phyloP scores from a whole-genome alignment of 352 stramenopile genomes.

The Pythium inflatum region DNA sequence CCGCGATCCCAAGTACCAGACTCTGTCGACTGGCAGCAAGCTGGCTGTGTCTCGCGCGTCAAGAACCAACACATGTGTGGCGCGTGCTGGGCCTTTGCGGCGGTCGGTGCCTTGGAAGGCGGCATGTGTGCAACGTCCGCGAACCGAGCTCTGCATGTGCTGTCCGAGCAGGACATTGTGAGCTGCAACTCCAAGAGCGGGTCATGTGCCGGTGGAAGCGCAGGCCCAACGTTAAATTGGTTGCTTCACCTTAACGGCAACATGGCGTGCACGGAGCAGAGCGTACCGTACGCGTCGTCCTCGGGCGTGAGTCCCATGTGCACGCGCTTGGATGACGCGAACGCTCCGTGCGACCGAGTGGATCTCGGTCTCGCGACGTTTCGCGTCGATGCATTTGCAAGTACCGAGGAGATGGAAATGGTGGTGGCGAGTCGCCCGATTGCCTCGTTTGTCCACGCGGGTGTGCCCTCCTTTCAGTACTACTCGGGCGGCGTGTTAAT shows the following conservation, averaged over 20 bases:
- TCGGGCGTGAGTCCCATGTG: conserved; percentile 92
- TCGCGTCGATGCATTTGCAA: conserved; percentile 92
- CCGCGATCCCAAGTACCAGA: no score
- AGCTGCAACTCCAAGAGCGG: conserved; percentile 97
- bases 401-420: conserved; percentile 94
- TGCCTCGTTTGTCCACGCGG: no score
- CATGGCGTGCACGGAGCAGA: conserved; percentile 97
- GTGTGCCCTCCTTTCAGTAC: no score
- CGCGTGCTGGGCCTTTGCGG: conserved; percentile 97
- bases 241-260: no score
- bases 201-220: no score
- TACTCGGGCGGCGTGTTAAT: conserved; percentile 96
- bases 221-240: no score
- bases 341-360: conserved; percentile 78
- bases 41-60: conserved; percentile 95
- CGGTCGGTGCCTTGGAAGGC: conserved; percentile 98
- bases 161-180: conserved; percentile 98
- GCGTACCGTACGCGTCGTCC: conserved; percentile 98
- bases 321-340: conserved; percentile 89
- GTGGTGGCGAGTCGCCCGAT: no score
- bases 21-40: conserved; percentile 96
- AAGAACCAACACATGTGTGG: conserved; percentile 97
- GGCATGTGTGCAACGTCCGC: conserved; percentile 94
- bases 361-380: conserved; percentile 89
- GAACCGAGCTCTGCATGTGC: conserved; percentile 85